phyloP scores from a whole-genome alignment of 2,329 filamentous ascomycete species.

The Eutypa lata region DNA sequence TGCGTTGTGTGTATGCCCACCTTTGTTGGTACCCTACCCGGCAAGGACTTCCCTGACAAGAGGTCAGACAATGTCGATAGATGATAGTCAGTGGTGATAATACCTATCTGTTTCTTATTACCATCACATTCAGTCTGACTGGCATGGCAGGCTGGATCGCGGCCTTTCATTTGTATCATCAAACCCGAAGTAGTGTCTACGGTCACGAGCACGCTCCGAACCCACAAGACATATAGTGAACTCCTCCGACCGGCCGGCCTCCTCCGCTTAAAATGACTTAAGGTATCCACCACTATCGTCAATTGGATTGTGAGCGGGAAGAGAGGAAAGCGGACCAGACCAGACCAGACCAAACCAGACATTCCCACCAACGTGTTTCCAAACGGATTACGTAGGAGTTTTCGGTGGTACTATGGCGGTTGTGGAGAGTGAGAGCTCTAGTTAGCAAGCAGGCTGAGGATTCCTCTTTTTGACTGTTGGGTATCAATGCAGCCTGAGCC shows the following conservation, averaged over 20 bases:
- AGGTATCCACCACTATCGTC: not conserved
- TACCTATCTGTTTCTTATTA: not conserved
- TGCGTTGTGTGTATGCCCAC: conserved; percentile 1
- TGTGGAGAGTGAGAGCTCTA: not conserved
- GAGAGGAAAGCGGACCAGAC: not conserved
- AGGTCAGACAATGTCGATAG: conserved; percentile 1
- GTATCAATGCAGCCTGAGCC: conserved; percentile 43
- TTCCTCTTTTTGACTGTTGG: conserved; percentile 33
- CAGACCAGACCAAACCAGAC: conserved; percentile 9
- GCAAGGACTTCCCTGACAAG: conserved; percentile 17
- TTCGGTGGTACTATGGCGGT: not conserved
- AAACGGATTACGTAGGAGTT: not conserved
- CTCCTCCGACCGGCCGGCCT: not conserved
- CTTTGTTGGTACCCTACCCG: conserved; percentile 23
- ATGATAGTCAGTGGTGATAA: not conserved
- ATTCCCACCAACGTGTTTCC: conserved; percentile 9
- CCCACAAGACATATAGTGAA: not conserved
- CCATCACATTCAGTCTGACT: not conserved
- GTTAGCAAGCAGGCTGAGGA: conserved; percentile 4
- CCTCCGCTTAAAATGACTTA: not conserved
- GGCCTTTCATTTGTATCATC: not conserved
- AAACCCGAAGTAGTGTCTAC: not conserved
- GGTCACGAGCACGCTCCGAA: not conserved
- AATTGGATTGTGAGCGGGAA: not conserved
- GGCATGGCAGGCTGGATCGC: not conserved